Conservation (phyloP, 495 filamentous ascomycete genomes). For the Penicillium samsonianum region DNA sequence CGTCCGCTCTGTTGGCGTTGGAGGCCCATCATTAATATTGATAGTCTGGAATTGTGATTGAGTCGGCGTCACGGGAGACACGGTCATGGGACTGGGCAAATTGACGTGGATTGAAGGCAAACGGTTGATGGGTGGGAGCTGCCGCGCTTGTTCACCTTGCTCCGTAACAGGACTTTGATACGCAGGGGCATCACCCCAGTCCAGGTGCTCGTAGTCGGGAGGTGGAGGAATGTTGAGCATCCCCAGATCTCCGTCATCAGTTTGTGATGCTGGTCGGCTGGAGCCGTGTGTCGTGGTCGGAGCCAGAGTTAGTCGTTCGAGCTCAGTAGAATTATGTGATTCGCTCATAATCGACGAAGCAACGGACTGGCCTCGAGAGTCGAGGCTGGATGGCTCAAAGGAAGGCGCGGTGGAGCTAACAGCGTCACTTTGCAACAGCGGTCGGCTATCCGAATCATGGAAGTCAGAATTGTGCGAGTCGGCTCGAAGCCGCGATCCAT, state of each 20-base stretch:
- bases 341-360: conserved; percentile 38
- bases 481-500: conserved; percentile 82
- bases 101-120: conserved; percentile 47
- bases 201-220: conserved; percentile 47
- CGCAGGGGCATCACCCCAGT: conserved; percentile 53
- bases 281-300: conserved; percentile 29
- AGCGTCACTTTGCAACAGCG: conserved; percentile 71
- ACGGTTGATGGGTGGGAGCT: conserved; percentile 26
- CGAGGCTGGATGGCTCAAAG: conserved; percentile 21
- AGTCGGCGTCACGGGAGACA: conserved; percentile 36
- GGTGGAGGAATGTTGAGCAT: conserved; percentile 39
- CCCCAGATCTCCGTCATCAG: conserved; percentile 43
- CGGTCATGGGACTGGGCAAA: conserved; percentile 35
- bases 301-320: conserved; percentile 29
- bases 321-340: conserved; percentile 29
- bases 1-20: conserved; percentile 13
- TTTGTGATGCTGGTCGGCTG: conserved; percentile 20
- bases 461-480: conserved; percentile 79
- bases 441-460: conserved; percentile 71
- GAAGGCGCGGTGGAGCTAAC: conserved; percentile 36
- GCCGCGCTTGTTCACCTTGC: conserved; percentile 16
- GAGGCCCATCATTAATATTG: conserved; percentile 5
- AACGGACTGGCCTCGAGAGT: conserved; percentile 39
- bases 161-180: conserved; percentile 41
- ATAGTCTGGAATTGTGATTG: conserved; percentile 14